These are phyloP conservation scores for Phytopythium boreale DNA, from an alignment of 352 stramenopile genomes.

Conservation along the genomic window DNA sequence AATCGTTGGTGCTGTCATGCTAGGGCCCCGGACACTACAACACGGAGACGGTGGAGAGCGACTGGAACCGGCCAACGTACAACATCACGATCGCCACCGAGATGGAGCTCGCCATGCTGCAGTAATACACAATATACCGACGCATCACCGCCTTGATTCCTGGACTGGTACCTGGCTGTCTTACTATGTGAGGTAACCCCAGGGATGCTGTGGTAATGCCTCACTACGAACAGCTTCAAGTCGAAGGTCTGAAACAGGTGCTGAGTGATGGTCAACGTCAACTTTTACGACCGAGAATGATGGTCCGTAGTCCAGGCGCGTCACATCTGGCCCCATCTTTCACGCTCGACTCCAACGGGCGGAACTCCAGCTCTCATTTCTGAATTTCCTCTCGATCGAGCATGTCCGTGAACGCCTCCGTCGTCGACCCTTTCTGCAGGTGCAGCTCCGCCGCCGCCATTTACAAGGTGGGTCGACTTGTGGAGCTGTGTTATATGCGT, in stretches of 20 bases:
- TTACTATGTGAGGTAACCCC: neutral
- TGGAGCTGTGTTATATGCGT: neutral
- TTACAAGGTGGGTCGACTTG: slow-evolving; percentile 20
- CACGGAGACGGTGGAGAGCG: slow-evolving; percentile 58
- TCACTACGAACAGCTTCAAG: neutral
- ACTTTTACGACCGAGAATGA: neutral
- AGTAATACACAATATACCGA: slow-evolving; percentile 8
- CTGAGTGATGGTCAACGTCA: slow-evolving; percentile 6
- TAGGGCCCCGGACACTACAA: slow-evolving; percentile 79
- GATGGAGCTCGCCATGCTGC: slow-evolving; percentile 75
- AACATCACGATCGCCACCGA: slow-evolving; percentile 86
- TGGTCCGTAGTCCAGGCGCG: neutral
- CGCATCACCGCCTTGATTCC: neutral
- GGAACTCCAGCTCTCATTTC: neutral
- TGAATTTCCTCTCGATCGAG: neutral
- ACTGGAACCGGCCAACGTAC: slow-evolving; percentile 86
- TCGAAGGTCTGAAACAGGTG: neutral
- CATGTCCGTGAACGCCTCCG: slow-evolving; percentile 4
- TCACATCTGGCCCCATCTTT: neutral
- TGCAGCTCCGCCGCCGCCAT: slow-evolving; percentile 19
- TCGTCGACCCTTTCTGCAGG: slow-evolving; percentile 20
- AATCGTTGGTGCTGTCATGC: neutral
- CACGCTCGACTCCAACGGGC: neutral
- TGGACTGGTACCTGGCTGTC: neutral
- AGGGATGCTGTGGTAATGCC: neutral